Evolutionary conservation across 2,329 filamentous ascomycete genomes (phyloP).

Genomic region (Cladosporium austrohemisphaericum): DNA sequence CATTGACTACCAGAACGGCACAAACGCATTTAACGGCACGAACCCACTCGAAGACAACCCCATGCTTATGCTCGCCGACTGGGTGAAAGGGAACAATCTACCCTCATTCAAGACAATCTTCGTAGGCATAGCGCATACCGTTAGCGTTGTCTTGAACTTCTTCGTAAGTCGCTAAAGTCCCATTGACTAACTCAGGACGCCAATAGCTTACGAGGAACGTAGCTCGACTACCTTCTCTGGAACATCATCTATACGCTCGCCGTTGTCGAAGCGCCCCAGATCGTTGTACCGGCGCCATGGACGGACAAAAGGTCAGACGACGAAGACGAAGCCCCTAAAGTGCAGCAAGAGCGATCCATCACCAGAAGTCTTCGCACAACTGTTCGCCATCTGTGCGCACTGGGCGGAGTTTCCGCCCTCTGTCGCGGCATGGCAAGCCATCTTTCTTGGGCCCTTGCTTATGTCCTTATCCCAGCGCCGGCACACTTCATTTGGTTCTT

Average conservation of each 20-base stretch:
- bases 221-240: slow-evolving; percentile 7
- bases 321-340: slow-evolving; percentile 1
- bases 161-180: not conserved
- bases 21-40: not conserved
- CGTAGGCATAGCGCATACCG: not conserved
- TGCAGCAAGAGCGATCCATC: not conserved
- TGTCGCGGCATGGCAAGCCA: slow-evolving; percentile 12
- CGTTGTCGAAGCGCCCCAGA: slow-evolving; percentile 26
- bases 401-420: slow-evolving; percentile 13
- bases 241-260: not conserved
- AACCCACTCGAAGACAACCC: too few species aligned
- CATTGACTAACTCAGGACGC: not conserved
- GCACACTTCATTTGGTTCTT: not conserved
- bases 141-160: not conserved
- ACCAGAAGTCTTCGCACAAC: slow-evolving; percentile 16
- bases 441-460: not conserved
- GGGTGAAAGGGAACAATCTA: not conserved
- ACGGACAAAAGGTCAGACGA: slow-evolving; percentile 43
- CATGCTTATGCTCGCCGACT: not conserved
- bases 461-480: not conserved
- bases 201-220: slow-evolving; percentile 5
- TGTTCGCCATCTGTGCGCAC: slow-evolving; percentile 6
- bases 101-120: not conserved
- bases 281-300: slow-evolving; percentile 35
- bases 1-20: not conserved